These are phyloP conservation scores for Epipyxis sp. DNA, from an alignment of 108 stramenopile species.

Conservation along the genomic window DNA sequence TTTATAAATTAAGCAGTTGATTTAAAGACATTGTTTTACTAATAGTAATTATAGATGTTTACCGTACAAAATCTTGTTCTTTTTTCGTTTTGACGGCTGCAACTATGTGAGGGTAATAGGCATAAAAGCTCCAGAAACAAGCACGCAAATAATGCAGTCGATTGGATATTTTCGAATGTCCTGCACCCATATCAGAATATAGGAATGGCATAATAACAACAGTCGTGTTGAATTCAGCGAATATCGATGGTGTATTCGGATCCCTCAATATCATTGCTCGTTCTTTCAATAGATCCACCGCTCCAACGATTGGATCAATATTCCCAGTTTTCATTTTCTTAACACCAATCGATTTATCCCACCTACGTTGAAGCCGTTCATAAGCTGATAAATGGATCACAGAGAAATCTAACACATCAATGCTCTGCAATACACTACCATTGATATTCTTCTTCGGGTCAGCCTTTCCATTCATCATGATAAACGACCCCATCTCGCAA, in stretches of 20 bases:
- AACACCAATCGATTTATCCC: not conserved
- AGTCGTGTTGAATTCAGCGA: not conserved
- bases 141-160: slow-evolving; percentile 20
- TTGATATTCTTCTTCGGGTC: not conserved
- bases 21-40: no score
- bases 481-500: slow-evolving; percentile 31
- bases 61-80: slow-evolving; percentile 13
- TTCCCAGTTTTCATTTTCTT: no score
- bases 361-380: slow-evolving; percentile 16
- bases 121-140: slow-evolving; percentile 28
- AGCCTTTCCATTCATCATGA: slow-evolving; percentile 19
- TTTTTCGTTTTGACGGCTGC: not conserved
- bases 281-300: not conserved
- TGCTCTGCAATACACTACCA: slow-evolving; percentile 16
- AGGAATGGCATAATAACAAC: slow-evolving; percentile 30
- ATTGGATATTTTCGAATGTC: slow-evolving; percentile 24
- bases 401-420: slow-evolving; percentile 31
- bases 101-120: not conserved
- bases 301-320: not conserved
- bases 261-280: not conserved
- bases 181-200: slow-evolving; percentile 11
- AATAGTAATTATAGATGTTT: not conserved
- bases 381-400: slow-evolving; percentile 29
- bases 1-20: no score
- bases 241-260: not conserved